Evolutionary conservation across 1,284 basidiomycete species (phyloP).

Genomic region (Ustilago shanxiensis): DNA sequence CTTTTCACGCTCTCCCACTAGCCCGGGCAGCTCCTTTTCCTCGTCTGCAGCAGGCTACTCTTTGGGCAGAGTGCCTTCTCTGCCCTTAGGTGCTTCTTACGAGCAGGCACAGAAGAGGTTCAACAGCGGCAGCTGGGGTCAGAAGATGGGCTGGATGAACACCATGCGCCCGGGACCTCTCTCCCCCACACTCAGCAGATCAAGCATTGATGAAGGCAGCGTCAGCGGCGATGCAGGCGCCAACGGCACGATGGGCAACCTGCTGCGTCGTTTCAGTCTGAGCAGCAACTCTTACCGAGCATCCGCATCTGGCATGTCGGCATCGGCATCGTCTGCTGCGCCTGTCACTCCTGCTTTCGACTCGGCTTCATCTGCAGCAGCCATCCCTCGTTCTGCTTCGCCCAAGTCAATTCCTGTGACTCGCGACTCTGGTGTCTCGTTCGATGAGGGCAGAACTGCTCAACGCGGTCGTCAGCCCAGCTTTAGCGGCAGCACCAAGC

Average conservation of each 20-base stretch:
- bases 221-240: constrained; percentile 15
- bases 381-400: constrained; percentile 41
- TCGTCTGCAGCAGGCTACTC: constrained; percentile 39
- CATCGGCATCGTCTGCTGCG: constrained; percentile 9
- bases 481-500: constrained; percentile 47
- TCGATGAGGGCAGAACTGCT: constrained; percentile 20
- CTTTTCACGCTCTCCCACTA: constrained; percentile 38
- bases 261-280: constrained; percentile 58
- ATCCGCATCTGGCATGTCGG: constrained; percentile 1
- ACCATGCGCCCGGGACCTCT: constrained; percentile 44
- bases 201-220: constrained; percentile 44
- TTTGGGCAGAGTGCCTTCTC: constrained; percentile 51
- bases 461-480: constrained; percentile 48
- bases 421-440: constrained; percentile 40
- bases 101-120: constrained; percentile 59
- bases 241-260: constrained; percentile 47
- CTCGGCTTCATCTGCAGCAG: constrained; percentile 17
- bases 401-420: constrained; percentile 33
- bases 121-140: constrained; percentile 55
- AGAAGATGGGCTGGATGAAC: constrained; percentile 52
- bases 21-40: constrained; percentile 33
- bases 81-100: constrained; percentile 50
- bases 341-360: constrained; percentile 32
- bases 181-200: constrained; percentile 35
- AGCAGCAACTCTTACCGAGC: constrained; percentile 47